Evolutionary conservation across 768 basidiomycete species (phyloP), one percentile per base, ranked within the genome.

Genomic region (Zangia roseola): DNA sequence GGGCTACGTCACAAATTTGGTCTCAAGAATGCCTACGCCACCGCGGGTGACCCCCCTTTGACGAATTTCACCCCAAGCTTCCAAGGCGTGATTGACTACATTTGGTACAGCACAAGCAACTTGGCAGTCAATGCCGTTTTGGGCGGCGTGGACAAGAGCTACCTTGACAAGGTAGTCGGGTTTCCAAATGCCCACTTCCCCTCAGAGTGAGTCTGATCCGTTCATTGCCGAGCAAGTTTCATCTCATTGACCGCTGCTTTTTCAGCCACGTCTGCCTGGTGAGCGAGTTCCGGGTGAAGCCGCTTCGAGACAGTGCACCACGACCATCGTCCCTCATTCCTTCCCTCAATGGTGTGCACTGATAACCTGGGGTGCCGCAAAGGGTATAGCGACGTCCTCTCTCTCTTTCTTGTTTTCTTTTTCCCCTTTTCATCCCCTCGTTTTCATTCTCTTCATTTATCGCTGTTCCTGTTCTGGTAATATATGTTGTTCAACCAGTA

Each of bases 141-240:
- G 37, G 90, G 90, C 13, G 91, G 88, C 66, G 84, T 97, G 50
- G 94, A 97, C 64, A 77, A 75, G 59, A 64, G 64, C 21, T 99
- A 99, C 73, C 65, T 97, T 64, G 83, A 87, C 55, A 91, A 91
- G 72, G 83, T 83, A 16, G 95, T 97, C 38, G 97, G 97, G 31
- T 98, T 98, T 78, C 97, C 97, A 24, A 94, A 97, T 68, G 82
- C 85, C 2, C 92, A 97, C 65, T 97, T 94, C 78, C 93, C 95
- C 20, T 94, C 93, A 50, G 94, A 97, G 94, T 97, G 69, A 64
- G 92, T 85, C 14, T 39, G 50, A 47, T 47, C 37, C 40, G 30
- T 33, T 48, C 41, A 28, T 44, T 16, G 8, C 40, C 54, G 39
- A 44, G 42, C 40, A 45, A 6, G 35, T 49, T 48, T 37, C 24